A percentile compares a stretch with the other conserved stretches of the same genome.
Conservation (phyloP, 2,329 filamentous ascomycete species). For the Fusarium equiseti region DNA sequence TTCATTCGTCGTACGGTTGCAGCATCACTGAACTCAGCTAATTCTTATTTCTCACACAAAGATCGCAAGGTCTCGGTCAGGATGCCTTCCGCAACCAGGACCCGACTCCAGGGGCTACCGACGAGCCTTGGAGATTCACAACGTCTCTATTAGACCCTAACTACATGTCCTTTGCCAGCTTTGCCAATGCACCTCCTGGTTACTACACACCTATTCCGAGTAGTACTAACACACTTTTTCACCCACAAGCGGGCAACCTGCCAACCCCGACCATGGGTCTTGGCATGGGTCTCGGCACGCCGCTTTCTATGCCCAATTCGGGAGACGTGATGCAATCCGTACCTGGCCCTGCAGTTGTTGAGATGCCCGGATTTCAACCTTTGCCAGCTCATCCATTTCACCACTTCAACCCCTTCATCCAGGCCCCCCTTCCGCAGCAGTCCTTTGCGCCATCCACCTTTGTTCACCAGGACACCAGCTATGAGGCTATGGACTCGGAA, state of each 20-base stretch:
- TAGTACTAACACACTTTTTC: constrained; percentile 82
- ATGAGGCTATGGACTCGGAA: constrained; percentile 76
- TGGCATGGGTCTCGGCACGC: constrained; percentile 82
- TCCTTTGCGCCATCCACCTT: constrained; percentile 83
- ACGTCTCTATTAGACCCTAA: constrained; percentile 89
- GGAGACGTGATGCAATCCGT: constrained; percentile 72
- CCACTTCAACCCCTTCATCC: constrained; percentile 79
- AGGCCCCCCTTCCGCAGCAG: constrained; percentile 66
- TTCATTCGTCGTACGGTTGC: too few species aligned
- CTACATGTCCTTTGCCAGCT: constrained; percentile 82
- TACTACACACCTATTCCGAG: constrained; percentile 92
- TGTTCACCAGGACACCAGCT: constrained; percentile 82
- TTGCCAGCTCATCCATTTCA: constrained; percentile 70
- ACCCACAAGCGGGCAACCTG: constrained; percentile 85
- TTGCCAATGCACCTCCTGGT: constrained; percentile 81
- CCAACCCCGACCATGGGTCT: constrained; percentile 83
- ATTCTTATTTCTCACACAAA: too few species aligned
- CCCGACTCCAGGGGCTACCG: constrained; percentile 62
- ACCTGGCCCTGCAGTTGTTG: constrained; percentile 63
- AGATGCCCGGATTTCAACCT: constrained; percentile 76
- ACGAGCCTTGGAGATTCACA: constrained; percentile 88
- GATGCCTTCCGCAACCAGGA: constrained; percentile 17
- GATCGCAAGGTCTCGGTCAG: constrained; percentile 38
- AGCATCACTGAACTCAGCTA: too few species aligned
- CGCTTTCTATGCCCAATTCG: constrained; percentile 81